These are phyloP conservation scores for Lecanicillium sp. DNA, from an alignment of 2,329 filamentous ascomycete species.

Conservation along the genomic window DNA sequence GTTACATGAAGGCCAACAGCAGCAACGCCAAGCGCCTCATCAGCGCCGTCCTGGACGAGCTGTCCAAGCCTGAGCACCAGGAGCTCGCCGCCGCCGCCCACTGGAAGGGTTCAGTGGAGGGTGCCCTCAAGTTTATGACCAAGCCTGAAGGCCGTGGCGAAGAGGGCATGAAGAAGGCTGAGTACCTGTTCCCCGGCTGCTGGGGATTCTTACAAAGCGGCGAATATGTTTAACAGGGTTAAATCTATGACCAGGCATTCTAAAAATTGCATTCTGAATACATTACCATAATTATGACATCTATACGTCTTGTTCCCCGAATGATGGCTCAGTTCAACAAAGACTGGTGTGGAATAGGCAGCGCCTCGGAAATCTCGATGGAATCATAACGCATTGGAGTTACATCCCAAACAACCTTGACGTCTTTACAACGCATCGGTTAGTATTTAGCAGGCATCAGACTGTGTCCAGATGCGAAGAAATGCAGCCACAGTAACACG, in stretches of 20 bases:
- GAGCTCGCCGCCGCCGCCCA: constrained; percentile 77
- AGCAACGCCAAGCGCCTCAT: constrained; percentile 82
- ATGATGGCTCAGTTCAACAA: too few relatives aligned
- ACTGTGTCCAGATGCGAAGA: not conserved
- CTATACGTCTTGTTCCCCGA: too few relatives aligned
- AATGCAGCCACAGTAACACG: not conserved
- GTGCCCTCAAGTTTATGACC: constrained; percentile 76
- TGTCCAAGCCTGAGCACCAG: constrained; percentile 69
- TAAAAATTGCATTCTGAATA: not conserved
- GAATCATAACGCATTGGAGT: too few relatives aligned
- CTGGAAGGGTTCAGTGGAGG: constrained; percentile 67
- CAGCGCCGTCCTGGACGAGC: constrained; percentile 77
- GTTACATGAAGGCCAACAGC: constrained; percentile 89
- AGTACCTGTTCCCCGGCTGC: constrained; percentile 84
- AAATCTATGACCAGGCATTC: too few relatives aligned
- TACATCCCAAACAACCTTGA: too few relatives aligned
- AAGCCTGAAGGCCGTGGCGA: constrained; percentile 66
- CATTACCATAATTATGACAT: too few relatives aligned
- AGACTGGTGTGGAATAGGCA: too few relatives aligned
- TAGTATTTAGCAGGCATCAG: too few relatives aligned
- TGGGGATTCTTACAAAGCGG: constrained; percentile 38
- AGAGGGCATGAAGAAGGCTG: constrained; percentile 72
- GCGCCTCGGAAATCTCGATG: too few relatives aligned
- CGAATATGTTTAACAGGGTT: too few relatives aligned
- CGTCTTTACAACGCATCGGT: too few relatives aligned